Conservation (phyloP, 169 alveolate species). For the Plasmodium fragile region DNA sequence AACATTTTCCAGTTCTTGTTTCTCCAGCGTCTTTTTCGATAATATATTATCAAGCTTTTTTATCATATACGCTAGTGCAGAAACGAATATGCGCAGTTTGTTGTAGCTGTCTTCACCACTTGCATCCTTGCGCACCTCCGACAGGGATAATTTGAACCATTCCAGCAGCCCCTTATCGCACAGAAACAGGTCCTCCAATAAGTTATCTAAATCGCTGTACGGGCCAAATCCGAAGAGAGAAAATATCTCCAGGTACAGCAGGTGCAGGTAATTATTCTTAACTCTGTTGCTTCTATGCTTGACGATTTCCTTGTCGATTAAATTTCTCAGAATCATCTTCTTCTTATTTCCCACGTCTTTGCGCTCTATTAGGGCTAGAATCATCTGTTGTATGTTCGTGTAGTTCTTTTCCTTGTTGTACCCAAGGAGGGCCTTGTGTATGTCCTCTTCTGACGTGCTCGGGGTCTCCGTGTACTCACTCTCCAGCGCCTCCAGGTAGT, state of each 20-base stretch:
- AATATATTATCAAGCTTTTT: not conserved
- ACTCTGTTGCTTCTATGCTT: conserved; percentile 11
- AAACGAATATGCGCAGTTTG: conserved; percentile 3
- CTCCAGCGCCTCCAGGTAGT: conserved; percentile 30
- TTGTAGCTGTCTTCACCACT: not conserved
- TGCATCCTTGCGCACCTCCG: not conserved
- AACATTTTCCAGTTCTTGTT: not conserved
- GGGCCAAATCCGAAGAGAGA: conserved; percentile 43
- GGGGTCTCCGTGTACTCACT: not conserved
- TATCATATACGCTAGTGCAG: conserved; percentile 33
- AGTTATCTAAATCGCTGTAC: conserved; percentile 26
- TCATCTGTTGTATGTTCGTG: conserved; percentile 30
- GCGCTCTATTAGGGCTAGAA: not conserved
- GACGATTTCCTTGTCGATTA: conserved; percentile 27
- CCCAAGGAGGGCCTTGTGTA: not conserved
- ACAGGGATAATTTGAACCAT: conserved; percentile 12
- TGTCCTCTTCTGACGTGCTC: conserved; percentile 6
- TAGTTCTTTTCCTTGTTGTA: conserved; percentile 2
- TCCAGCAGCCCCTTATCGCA: conserved; percentile 33
- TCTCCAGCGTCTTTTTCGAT: not conserved
- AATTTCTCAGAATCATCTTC: not conserved
- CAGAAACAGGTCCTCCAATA: conserved; percentile 47
- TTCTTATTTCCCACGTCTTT: conserved; percentile 11
- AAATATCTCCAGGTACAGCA: conserved; percentile 43
- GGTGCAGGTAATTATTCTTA: conserved; percentile 20